A percentile compares a stretch with the other conserved stretches of the same genome.
These are phyloP conservation scores for Clathrospora elynae DNA, from an alignment of 2,329 filamentous ascomycete species.

Conservation along the genomic window DNA sequence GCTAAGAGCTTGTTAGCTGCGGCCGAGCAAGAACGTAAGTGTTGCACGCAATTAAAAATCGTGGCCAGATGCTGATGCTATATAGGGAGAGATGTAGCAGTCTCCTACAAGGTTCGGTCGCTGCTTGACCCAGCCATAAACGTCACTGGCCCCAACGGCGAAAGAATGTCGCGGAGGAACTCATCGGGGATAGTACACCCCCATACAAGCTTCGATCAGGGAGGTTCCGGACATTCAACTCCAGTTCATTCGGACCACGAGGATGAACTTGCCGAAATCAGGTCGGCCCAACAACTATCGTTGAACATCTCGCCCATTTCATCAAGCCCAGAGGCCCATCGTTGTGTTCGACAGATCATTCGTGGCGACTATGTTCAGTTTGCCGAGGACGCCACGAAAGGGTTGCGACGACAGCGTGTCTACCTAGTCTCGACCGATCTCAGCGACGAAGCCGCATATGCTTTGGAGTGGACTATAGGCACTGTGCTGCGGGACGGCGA, in stretches of 20 bases:
- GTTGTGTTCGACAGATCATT: constrained; percentile 86
- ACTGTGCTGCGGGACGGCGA: constrained; percentile 94
- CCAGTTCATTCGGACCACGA: constrained; percentile 85
- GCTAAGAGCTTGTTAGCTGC: constrained; percentile 71
- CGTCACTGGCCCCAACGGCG: constrained; percentile 65
- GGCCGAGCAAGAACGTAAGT: constrained; percentile 77
- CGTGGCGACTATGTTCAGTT: constrained; percentile 83
- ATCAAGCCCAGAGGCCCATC: constrained; percentile 74
- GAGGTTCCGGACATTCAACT: constrained; percentile 62
- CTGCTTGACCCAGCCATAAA: constrained; percentile 71
- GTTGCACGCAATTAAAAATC: background rate
- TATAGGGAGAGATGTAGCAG: constrained; percentile 56
- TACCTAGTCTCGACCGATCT: constrained; percentile 96
- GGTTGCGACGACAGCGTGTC: constrained; percentile 78
- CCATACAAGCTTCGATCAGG: constrained; percentile 79
- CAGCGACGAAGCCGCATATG: constrained; percentile 91
- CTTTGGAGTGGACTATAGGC: constrained; percentile 95
- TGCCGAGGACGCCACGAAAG: constrained; percentile 76
- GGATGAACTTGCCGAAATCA: constrained; percentile 81
- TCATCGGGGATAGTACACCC: constrained; percentile 69
- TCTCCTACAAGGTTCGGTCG: constrained; percentile 64
- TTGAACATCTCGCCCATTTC: constrained; percentile 81
- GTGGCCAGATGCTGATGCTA: constrained; percentile 17
- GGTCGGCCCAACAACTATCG: constrained; percentile 81
- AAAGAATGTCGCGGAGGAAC: constrained; percentile 60